Conservation (phyloP, 2,329 filamentous ascomycete species). For the Curvularia eragrostidis region DNA sequence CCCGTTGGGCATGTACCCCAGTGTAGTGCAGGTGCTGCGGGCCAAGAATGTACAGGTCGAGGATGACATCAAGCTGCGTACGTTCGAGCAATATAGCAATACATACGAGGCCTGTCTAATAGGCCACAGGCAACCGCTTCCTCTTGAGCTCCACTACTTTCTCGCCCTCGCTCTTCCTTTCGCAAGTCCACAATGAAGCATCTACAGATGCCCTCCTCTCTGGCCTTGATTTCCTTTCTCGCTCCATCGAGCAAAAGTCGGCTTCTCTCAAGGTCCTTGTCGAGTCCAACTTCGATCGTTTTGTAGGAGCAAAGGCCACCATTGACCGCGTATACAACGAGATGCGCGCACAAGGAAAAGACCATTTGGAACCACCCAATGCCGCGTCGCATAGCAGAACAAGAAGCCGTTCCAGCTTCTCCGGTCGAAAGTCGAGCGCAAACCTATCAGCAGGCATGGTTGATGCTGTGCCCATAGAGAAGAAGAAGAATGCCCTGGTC, state of each 20-base stretch:
- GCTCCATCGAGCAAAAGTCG: slow-evolving; percentile 96
- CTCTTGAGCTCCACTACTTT: slow-evolving; percentile 95
- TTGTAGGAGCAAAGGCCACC: slow-evolving; percentile 94
- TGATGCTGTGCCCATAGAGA: slow-evolving; percentile 55
- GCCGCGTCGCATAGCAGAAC: slow-evolving; percentile 68
- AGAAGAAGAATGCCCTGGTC: slow-evolving; percentile 85
- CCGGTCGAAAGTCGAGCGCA: slow-evolving; percentile 56
- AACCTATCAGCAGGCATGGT: slow-evolving; percentile 36
- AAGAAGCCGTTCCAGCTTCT: slow-evolving; percentile 67
- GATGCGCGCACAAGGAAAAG: slow-evolving; percentile 77
- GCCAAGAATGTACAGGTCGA: slow-evolving; percentile 80
- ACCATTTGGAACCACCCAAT: slow-evolving; percentile 36
- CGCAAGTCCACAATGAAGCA: slow-evolving; percentile 85
- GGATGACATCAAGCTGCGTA: slow-evolving; percentile 79
- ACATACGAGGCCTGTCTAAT: slow-evolving; percentile 15
- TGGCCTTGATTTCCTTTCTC: slow-evolving; percentile 84
- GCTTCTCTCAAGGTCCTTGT: slow-evolving; percentile 95
- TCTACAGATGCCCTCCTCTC: slow-evolving; percentile 81
- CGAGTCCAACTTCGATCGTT: slow-evolving; percentile 97
- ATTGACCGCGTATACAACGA: slow-evolving; percentile 99
- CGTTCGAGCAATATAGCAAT: slow-evolving; percentile 44
- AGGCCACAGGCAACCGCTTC: slow-evolving; percentile 77
- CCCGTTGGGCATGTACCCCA: slow-evolving; percentile 85
- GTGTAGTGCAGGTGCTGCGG: slow-evolving; percentile 81
- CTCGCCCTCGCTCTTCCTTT: slow-evolving; percentile 88